phyloP scores from a whole-genome alignment of 1,284 basidiomycete genomes.

The Entoloma clypeatum region DNA sequence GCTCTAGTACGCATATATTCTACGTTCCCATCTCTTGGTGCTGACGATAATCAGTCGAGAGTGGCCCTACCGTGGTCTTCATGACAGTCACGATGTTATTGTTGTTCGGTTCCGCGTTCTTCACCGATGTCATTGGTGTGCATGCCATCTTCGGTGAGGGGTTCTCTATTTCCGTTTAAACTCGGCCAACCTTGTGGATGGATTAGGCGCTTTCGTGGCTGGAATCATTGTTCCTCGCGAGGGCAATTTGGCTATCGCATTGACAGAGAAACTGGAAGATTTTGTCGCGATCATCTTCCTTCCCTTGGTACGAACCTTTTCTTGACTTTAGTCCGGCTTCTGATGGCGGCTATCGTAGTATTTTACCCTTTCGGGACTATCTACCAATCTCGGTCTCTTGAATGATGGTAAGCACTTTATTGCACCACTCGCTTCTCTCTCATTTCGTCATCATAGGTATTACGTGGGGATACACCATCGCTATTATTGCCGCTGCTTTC shows the following conservation, averaged over 20 bases:
- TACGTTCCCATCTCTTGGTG: conserved; percentile 1
- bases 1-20: conserved; percentile 45
- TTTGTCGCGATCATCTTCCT: conserved; percentile 79
- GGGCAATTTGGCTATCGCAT: conserved; percentile 75
- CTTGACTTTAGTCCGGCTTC: not conserved
- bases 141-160: conserved; percentile 85
- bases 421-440: not conserved
- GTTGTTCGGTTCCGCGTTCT: conserved; percentile 84
- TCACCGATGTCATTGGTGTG: conserved; percentile 92
- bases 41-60: conserved; percentile 44
- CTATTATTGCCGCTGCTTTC: conserved; percentile 81
- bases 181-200: not conserved
- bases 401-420: conserved; percentile 50
- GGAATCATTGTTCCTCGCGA: conserved; percentile 93
- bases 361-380: conserved; percentile 84
- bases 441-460: conserved; percentile 43
- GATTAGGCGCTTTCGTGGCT: conserved; percentile 75
- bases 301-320: conserved; percentile 60
- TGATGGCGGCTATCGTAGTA: conserved; percentile 47
- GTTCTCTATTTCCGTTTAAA: conserved; percentile 7
- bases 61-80: conserved; percentile 73
- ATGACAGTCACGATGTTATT: conserved; percentile 78
- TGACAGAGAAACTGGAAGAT: conserved; percentile 84
- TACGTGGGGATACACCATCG: conserved; percentile 88
- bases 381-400: conserved; percentile 84